Evolutionary conservation across 1,284 basidiomycete genomes (phyloP), one percentile per base, ranked within the genome.

Genomic region (Apiotrichum veenhuisii): DNA sequence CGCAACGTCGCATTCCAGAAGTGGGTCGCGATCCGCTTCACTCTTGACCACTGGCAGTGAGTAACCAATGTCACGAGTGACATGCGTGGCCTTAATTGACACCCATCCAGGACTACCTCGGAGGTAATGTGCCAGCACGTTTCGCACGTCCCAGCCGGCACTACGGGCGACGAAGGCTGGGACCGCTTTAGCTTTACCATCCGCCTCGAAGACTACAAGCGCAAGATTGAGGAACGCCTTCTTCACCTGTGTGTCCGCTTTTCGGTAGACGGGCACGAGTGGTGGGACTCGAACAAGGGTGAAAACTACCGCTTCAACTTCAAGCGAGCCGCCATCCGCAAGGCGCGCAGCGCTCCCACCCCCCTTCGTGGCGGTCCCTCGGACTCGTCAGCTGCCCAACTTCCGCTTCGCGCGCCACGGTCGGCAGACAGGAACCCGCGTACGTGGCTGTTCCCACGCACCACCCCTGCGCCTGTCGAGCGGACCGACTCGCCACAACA

Each of bases 131-230:
- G 70, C 11, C 64, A 67, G 9, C 78, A 80, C 63, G 69, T 77
- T 36, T 65, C 66, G n/a, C 75, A 78, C 58, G 72, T 79, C 20
- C 74, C 77, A 2, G 52, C 73, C 22, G 60, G 67, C 20, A 73
- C 74, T 14, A 72, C 74, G 17, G 70, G 72, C 9, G 74, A 75
- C 54, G 70, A 77, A 59, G 74, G 75, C 12, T 79, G 78, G 78
- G 79, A 80, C 61, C 68, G 78, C 37, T 80, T 81, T 73, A 68
- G 70, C 52, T 80, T 80, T 63, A 64, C 70, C 5, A 85, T 93
- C 69, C 84, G 82, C 52, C 80, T 94, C 33, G 86, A 88, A 62
- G 88, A 90, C 65, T 87, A 89, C 68, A 82, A 83, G 50, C 78
- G 80, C 43, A 83, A 82, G 58, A 78, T 93, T n/a, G 79, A 82